Evolutionary conservation across 2,329 filamentous ascomycete species (phyloP).

Genomic region (Sphaerulina musiva): DNA sequence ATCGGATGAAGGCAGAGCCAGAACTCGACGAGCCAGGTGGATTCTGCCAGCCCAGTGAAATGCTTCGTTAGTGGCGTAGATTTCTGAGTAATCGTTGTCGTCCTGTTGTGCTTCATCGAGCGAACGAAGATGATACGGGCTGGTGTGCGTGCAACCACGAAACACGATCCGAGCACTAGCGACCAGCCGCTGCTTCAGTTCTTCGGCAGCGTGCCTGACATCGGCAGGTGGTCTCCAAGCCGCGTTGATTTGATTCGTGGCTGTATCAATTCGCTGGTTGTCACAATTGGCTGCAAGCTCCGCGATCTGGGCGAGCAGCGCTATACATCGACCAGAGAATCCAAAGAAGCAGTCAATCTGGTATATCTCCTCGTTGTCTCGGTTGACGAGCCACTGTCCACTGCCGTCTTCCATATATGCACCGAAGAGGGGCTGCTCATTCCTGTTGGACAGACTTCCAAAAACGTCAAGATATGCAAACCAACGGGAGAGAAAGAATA

Average conservation of each 20-base stretch:
- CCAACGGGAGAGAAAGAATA: conserved; percentile 74
- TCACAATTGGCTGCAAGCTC: conserved; percentile 65
- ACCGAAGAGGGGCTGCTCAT: conserved; percentile 38
- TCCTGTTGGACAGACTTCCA: conserved; percentile 56
- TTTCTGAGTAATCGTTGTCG: conserved; percentile 56
- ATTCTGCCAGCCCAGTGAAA: conserved; percentile 75
- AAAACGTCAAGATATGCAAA: conserved; percentile 78
- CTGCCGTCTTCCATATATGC: conserved; percentile 36
- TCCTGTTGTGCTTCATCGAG: conserved; percentile 24
- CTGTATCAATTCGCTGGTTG: conserved; percentile 53
- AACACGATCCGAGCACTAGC: conserved; percentile 44
- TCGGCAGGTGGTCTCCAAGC: conserved; percentile 55
- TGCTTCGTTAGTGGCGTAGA: conserved; percentile 66
- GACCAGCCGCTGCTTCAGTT: conserved; percentile 56
- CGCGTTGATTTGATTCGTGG: conserved; percentile 41
- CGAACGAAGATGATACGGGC: conserved; percentile 33
- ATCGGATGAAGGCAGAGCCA: conserved; percentile 55
- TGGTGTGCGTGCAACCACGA: conserved; percentile 41
- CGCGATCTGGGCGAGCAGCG: conserved; percentile 64
- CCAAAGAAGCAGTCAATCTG: conserved; percentile 76
- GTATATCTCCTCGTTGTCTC: conserved; percentile 38
- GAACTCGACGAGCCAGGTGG: conserved; percentile 66
- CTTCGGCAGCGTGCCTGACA: conserved; percentile 51
- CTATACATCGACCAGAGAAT: conserved; percentile 65
- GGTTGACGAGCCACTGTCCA: conserved; percentile 33